Percentiles rank a stretch among this genome's conserved stretches.
phyloP scores from a whole-genome alignment of 2,329 filamentous ascomycete genomes.

The Hypocrella siamensis region DNA sequence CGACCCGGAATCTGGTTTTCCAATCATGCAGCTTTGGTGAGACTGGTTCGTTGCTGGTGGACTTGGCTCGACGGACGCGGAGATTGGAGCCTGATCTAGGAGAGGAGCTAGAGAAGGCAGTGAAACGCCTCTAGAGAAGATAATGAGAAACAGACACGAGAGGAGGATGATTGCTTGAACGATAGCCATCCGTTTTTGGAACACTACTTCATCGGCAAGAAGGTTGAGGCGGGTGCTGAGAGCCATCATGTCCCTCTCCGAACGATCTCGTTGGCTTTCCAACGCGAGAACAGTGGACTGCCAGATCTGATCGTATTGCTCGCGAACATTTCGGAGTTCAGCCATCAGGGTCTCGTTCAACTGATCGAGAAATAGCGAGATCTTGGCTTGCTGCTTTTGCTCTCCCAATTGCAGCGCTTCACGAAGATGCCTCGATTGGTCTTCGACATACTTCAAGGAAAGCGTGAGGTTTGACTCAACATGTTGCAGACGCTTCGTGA shows the following conservation, averaged over 20 bases:
- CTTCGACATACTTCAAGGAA: constrained; percentile 90
- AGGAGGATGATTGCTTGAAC: constrained; percentile 79
- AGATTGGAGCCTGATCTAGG: constrained; percentile 11
- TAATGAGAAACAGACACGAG: constrained; percentile 71
- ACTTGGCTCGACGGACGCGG: constrained; percentile 9
- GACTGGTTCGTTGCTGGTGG: constrained; percentile 6
- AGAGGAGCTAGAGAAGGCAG: constrained; percentile 16
- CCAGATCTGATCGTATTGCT: constrained; percentile 93
- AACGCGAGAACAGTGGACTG: constrained; percentile 87
- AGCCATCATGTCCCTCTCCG: constrained; percentile 68
- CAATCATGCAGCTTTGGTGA: too few species aligned
- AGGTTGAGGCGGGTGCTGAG: constrained; percentile 68
- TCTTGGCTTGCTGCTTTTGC: constrained; percentile 72
- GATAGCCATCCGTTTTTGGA: constrained; percentile 83
- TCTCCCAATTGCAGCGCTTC: constrained; percentile 79
- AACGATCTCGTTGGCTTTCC: constrained; percentile 74
- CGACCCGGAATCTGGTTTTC: too few species aligned
- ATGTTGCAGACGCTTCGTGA: constrained; percentile 81
- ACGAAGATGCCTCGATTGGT: constrained; percentile 79
- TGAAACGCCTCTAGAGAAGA: constrained; percentile 50
- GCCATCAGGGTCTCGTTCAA: constrained; percentile 78
- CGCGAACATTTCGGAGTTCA: constrained; percentile 62
- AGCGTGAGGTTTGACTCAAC: constrained; percentile 87
- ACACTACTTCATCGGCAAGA: constrained; percentile 81
- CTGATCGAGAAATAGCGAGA: constrained; percentile 62